Conservation (phyloP, 2,329 filamentous ascomycete species). For the Ampelomyces quisqualis region DNA sequence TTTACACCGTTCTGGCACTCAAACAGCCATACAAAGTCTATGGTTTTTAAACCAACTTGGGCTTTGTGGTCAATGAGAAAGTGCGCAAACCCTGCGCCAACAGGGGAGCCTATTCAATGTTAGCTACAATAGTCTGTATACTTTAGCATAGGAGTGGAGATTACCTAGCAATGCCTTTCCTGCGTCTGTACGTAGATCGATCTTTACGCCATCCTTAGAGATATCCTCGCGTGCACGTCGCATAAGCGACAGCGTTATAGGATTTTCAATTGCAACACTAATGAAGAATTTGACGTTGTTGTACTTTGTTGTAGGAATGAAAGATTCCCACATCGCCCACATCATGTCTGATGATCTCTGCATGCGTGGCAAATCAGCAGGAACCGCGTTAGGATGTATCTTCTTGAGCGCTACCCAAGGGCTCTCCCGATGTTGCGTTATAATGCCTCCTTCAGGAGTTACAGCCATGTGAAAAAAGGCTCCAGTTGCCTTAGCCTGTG, state of each 20-base stretch:
- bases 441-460: neutral
- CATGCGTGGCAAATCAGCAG: neutral
- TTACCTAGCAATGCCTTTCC: neutral
- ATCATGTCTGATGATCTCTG: slow-evolving; percentile 1
- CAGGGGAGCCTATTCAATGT: neutral
- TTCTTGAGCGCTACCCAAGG: neutral
- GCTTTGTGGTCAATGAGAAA: slow-evolving; percentile 1
- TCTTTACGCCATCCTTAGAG: neutral
- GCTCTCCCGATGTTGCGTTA: neutral
- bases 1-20: neutral
- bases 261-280: neutral
- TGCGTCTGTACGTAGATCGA: neutral
- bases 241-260: neutral
- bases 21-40: neutral
- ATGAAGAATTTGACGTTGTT: neutral
- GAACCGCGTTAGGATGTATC: neutral
- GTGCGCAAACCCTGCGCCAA: slow-evolving; percentile 1
- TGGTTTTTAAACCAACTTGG: neutral
- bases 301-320: neutral
- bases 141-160: neutral
- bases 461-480: neutral
- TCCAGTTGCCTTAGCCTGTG: neutral
- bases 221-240: neutral
- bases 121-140: neutral
- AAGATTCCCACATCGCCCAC: slow-evolving; percentile 1